Percentiles rank a stretch among this genome's conserved stretches.
phyloP scores from a whole-genome alignment of 2,329 filamentous ascomycete genomes.

The Fusarium chlamydosporum region DNA sequence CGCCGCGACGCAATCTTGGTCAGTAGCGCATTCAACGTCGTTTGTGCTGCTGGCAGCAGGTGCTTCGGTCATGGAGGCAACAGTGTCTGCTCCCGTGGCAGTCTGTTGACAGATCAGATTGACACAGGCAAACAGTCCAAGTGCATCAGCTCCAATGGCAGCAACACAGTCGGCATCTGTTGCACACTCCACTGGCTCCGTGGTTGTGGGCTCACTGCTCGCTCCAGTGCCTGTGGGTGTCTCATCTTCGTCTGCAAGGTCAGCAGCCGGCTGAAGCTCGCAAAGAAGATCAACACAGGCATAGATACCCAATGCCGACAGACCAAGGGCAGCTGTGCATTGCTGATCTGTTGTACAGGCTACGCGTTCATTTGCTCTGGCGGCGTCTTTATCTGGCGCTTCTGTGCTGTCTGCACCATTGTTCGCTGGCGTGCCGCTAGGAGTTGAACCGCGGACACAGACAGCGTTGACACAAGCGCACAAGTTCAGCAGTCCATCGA shows the following conservation, averaged over 20 bases:
- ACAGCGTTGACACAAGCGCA: conserved; percentile 26
- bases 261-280: conserved; percentile 12
- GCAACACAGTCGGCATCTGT: conserved; percentile 23
- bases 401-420: not conserved
- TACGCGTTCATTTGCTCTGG: not conserved
- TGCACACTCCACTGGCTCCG: not conserved
- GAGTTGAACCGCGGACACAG: conserved; percentile 8
- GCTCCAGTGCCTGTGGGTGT: conserved; percentile 8
- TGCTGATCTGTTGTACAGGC: not conserved
- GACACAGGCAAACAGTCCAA: conserved; percentile 12
- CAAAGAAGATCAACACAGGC: conserved; percentile 24
- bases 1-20: conserved; percentile 11
- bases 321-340: conserved; percentile 20
- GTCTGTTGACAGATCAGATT: conserved; percentile 19
- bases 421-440: not conserved
- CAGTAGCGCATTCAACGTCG: conserved; percentile 8
- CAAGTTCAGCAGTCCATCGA: conserved; percentile 1
- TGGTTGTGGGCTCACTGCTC: not conserved
- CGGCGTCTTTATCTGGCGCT: not conserved
- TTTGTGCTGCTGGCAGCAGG: not conserved
- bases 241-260: not conserved
- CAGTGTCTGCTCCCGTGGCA: not conserved
- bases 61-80: not conserved
- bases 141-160: not conserved
- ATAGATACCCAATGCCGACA: conserved; percentile 17